Evolutionary conservation across 495 filamentous ascomycete genomes (phyloP).

Genomic region (Neurospora sp.): DNA sequence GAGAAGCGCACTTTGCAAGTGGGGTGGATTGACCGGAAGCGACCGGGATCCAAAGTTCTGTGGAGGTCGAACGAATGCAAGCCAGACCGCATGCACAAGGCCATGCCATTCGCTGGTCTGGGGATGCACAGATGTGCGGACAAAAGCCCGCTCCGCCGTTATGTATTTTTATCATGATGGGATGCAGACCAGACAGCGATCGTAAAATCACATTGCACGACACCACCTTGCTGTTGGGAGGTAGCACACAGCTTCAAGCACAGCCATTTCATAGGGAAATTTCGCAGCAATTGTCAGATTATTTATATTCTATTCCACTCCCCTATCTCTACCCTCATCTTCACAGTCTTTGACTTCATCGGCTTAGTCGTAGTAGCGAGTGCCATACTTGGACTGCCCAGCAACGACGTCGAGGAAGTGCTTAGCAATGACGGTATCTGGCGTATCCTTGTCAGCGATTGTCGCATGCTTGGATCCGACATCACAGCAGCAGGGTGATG

Average conservation of each 20-base stretch:
- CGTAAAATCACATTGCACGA: no score
- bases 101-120: not conserved
- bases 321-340: not conserved
- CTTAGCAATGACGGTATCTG: conserved; percentile 39
- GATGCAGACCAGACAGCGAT: no score
- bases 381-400: conserved; percentile 48
- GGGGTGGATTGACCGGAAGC: not conserved
- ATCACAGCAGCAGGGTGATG: conserved; percentile 25
- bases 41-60: not conserved
- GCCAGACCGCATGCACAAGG: not conserved
- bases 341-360: not conserved
- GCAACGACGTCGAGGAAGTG: conserved; percentile 52
- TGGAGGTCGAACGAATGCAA: not conserved
- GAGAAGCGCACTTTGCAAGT: not conserved
- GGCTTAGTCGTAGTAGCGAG: conserved; percentile 7
- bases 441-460: not conserved
- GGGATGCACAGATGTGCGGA: not conserved
- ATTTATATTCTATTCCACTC: not conserved
- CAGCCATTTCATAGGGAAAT: not conserved
- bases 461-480: not conserved
- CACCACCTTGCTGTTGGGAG: not conserved
- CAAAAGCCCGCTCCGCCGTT: no score
- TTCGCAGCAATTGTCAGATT: not conserved
- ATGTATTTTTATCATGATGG: no score
- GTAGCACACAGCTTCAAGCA: not conserved